These are phyloP conservation scores for Camptophora hylomeconis DNA, from an alignment of 2,329 filamentous ascomycete genomes.

Conservation along the genomic window DNA sequence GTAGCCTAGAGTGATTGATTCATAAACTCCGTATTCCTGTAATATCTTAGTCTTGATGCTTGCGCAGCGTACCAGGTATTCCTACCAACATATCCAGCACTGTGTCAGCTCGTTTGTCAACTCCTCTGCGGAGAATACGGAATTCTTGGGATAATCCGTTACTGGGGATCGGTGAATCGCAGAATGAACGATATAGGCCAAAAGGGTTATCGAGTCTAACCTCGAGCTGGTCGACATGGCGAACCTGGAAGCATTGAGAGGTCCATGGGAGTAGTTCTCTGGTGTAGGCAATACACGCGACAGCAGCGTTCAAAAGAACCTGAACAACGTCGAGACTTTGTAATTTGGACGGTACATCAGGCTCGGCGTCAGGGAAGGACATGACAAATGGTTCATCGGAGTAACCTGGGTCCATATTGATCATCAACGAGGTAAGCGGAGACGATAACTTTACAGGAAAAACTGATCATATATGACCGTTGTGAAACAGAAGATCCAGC, in stretches of 20 bases:
- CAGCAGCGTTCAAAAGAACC: conserved; percentile 15
- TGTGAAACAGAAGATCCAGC: no score
- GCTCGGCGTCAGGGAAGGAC: no score
- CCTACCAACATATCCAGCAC: conserved; percentile 36
- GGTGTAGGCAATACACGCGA: conserved; percentile 14
- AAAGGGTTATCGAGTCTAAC: no score
- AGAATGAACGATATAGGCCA: conserved; percentile 2
- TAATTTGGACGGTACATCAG: not conserved
- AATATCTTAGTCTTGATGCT: conserved; percentile 16
- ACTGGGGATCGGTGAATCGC: not conserved
- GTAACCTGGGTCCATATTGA: no score
- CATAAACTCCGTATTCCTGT: conserved; percentile 38
- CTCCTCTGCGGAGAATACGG: conserved; percentile 27
- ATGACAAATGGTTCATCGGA: no score
- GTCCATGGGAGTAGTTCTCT: conserved; percentile 13
- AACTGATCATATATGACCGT: no score
- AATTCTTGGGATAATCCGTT: conserved; percentile 20
- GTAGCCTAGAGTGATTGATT: conserved; percentile 29
- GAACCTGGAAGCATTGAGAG: conserved; percentile 9
- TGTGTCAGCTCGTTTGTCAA: conserved; percentile 28
- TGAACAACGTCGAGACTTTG: conserved; percentile 12
- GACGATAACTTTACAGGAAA: no score
- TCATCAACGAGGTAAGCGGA: no score
- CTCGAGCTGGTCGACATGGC: conserved; percentile 12
- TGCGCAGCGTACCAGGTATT: not conserved